Conservation (phyloP, 441 rosid species). For the Melastoma candidum region DNA sequence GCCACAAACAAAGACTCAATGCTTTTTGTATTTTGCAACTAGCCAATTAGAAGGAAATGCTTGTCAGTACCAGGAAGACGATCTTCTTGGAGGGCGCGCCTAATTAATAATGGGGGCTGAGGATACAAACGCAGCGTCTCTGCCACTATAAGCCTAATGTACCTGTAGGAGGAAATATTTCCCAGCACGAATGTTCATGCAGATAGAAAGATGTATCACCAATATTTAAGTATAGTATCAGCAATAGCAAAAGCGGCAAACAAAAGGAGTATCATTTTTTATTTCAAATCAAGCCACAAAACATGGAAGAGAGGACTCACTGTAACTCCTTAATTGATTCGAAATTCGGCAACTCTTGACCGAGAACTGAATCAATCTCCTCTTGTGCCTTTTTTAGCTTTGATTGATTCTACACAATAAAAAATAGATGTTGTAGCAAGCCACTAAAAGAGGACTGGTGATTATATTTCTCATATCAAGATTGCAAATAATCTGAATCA, state of each 20-base stretch:
- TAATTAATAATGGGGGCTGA: constrained; percentile 85
- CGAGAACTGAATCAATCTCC: constrained; percentile 74
- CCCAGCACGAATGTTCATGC: too few species aligned
- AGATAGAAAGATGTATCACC: too few species aligned
- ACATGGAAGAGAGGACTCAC: constrained; percentile 27
- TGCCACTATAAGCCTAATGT: constrained; percentile 65
- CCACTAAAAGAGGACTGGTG: too few species aligned
- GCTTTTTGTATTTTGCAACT: neutral
- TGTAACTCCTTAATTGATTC: constrained; percentile 67
- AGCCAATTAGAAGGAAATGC: neutral
- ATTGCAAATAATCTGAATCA: too few species aligned
- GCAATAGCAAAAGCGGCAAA: too few species aligned
- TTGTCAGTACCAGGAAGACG: constrained; percentile 54
- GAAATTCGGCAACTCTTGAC: constrained; percentile 46
- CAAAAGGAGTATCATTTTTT: too few species aligned
- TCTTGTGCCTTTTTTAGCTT: constrained; percentile 82
- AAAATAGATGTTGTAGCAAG: too few species aligned
- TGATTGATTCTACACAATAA: constrained; percentile 33
- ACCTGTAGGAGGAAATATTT: constrained; percentile 31
- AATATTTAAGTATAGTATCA: too few species aligned
- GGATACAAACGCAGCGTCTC: constrained; percentile 93
- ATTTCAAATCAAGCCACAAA: too few species aligned
- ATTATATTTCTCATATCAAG: too few species aligned
- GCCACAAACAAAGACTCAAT: neutral
- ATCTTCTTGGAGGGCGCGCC: constrained; percentile 70